Conservation (phyloP, 495 filamentous ascomycete genomes). For the Neohortaea acidophila region DNA sequence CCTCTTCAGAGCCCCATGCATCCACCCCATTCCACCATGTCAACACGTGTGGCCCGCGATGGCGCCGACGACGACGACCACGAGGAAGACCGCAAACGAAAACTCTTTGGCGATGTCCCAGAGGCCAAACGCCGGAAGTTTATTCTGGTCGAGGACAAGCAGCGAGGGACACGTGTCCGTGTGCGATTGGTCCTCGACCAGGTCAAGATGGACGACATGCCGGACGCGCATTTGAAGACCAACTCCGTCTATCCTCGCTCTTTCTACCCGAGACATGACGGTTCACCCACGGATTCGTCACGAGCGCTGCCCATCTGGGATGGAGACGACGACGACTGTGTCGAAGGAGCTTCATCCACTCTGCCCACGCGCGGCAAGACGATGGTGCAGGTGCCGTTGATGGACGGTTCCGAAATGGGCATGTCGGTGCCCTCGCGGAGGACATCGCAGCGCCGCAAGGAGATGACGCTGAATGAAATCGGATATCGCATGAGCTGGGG, state of each 20-base stretch:
- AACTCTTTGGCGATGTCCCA: constrained; percentile 72
- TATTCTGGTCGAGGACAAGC: constrained; percentile 80
- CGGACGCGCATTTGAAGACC: constrained; percentile 75
- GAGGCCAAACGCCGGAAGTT: constrained; percentile 86
- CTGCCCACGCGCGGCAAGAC: constrained; percentile 34
- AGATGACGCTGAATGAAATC: constrained; percentile 76
- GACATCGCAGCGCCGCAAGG: constrained; percentile 50
- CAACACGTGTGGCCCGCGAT: no score
- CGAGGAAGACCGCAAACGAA: constrained; percentile 35
- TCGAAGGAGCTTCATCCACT: constrained; percentile 16
- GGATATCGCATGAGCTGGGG: constrained; percentile 93
- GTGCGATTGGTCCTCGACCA: constrained; percentile 77
- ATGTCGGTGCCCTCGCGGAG: constrained; percentile 60
- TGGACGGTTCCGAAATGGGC: constrained; percentile 53
- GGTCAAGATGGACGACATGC: constrained; percentile 84
- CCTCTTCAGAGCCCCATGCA: constrained; percentile 54
- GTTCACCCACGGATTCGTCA: constrained; percentile 50
- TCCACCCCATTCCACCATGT: constrained; percentile 33
- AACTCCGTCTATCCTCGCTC: constrained; percentile 82
- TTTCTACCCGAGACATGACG: constrained; percentile 80
- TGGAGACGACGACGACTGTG: constrained; percentile 36
- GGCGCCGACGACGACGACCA: constrained; percentile 26
- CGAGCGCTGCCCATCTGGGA: constrained; percentile 41
- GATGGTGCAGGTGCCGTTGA: constrained; percentile 54
- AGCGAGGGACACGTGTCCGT: constrained; percentile 59